Base-by-base conservation (phyloP, 2,329 filamentous ascomycete species). In the Aaosphaeria arxii region DNA sequence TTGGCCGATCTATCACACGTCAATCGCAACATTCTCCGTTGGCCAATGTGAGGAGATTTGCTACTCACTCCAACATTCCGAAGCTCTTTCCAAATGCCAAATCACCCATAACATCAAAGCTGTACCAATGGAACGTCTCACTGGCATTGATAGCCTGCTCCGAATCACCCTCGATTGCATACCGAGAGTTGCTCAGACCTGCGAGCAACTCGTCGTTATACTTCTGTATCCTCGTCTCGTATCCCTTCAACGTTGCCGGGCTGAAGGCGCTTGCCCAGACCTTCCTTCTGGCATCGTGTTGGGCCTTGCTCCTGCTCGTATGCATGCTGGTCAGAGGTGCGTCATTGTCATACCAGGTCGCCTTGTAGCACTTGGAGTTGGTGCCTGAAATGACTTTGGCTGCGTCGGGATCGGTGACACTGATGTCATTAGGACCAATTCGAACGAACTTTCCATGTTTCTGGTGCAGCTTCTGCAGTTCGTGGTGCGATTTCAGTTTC, bases 81-180 rank as follows among this genome's bases (percentile, higher is more conserved):
- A 72, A 67, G 29, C 64, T 51, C 47, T 67, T 62, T 5, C 62
- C 63, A 44, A 71, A 67, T 29, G 58, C 62, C 6, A 72, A 55
- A 33, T 73, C 70, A 9, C 71, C 71, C 66, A 77, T 74, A 31
- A 76, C 63, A 45, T 77, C 74, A 51, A 76, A 70, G 30, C 65
- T 61, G 42, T 75, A 57, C 51, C 62, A 70, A 45, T 64, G 49
- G n/a, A 51, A 51, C 50, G 44, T 50, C 29, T 45, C 31, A 1
- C 48, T 43, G 7, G 47, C 46, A 31, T 57, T 49, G 5, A 54
- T 36, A 3, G 17, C 17, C 17, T 24, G 17, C 17, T 24, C 17
- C 33, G 46, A 17, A 17, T 48, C 9, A 36, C 33, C 33, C 17
- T 24, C 17, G 17, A 24, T 24, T 24, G 17, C 17, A 24, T 24